Evolutionary conservation across 2,329 filamentous ascomycete species (phyloP).

Genomic region (Fusarium sp.): DNA sequence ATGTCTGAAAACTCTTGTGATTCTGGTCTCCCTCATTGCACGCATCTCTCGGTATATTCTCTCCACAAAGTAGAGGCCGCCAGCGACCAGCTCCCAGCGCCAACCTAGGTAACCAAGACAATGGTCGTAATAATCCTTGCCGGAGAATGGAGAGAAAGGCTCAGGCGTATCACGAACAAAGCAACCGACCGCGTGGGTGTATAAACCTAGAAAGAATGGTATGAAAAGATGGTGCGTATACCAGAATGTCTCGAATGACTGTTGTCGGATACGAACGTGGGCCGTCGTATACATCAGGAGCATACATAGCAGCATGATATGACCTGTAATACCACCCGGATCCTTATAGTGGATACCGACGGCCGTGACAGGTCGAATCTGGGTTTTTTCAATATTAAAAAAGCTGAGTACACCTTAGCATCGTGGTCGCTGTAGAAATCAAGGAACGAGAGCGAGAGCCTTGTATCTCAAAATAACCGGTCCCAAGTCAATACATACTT

Average conservation of each 20-base stretch:
- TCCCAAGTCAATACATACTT: too few relatives aligned
- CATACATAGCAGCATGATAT: slow-evolving; percentile 98
- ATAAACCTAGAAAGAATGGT: slow-evolving; percentile 90
- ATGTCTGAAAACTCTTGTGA: slow-evolving; percentile 93
- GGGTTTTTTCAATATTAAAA: slow-evolving; percentile 89
- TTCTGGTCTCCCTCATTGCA: slow-evolving; percentile 83
- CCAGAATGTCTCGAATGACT: slow-evolving; percentile 98
- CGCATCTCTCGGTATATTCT: slow-evolving; percentile 92
- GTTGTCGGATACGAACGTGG: slow-evolving; percentile 91
- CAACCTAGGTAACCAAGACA: slow-evolving; percentile 96
- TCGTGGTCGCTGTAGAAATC: too few relatives aligned
- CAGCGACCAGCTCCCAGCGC: slow-evolving; percentile 93
- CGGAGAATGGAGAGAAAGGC: slow-evolving; percentile 85
- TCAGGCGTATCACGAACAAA: slow-evolving; percentile 87
- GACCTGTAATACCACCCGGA: slow-evolving; percentile 91
- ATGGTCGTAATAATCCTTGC: slow-evolving; percentile 85
- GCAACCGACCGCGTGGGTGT: slow-evolving; percentile 95
- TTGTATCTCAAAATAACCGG: too few relatives aligned
- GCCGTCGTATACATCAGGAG: slow-evolving; percentile 96
- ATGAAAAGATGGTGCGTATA: slow-evolving; percentile 98
- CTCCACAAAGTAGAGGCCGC: slow-evolving; percentile 86
- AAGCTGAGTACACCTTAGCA: slow-evolving; percentile 71
- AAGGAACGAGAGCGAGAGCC: too few relatives aligned
- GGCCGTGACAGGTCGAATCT: slow-evolving; percentile 83
- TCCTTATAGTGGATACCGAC: slow-evolving; percentile 92